These are phyloP conservation scores for Leptosphaerulina australis DNA, from an alignment of 2,329 filamentous ascomycete genomes.

Conservation along the genomic window DNA sequence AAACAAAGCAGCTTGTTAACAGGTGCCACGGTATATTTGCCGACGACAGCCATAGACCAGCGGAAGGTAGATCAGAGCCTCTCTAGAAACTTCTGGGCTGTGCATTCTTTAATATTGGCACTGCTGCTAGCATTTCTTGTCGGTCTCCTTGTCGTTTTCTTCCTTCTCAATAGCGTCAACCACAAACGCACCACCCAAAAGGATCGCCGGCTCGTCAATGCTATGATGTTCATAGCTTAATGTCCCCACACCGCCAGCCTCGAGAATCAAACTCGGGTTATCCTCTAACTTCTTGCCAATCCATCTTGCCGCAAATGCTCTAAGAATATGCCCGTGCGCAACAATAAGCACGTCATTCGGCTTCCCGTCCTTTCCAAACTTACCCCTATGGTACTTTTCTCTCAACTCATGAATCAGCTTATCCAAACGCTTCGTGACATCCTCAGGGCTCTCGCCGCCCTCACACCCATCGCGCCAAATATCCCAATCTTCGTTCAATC, in stretches of 20 bases:
- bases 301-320: conserved; percentile 90
- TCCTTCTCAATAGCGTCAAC: conserved; percentile 55
- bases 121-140: conserved; percentile 7
- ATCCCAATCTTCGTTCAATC: conserved; percentile 71
- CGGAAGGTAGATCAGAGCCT: not conserved
- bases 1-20: no score
- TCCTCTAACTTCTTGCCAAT: conserved; percentile 73
- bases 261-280: conserved; percentile 80
- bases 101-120: not conserved
- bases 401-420: conserved; percentile 76
- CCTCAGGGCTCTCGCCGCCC: conserved; percentile 77
- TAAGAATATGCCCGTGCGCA: conserved; percentile 86
- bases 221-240: conserved; percentile 59
- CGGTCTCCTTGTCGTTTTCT: conserved; percentile 28
- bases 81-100: not conserved
- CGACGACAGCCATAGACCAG: not conserved
- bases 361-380: conserved; percentile 55
- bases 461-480: conserved; percentile 87
- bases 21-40: no score
- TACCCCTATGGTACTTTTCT: conserved; percentile 49
- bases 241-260: conserved; percentile 63
- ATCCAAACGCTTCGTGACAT: conserved; percentile 76
- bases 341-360: conserved; percentile 76
- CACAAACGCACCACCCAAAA: conserved; percentile 59
- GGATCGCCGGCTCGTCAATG: conserved; percentile 58